phyloP scores from a whole-genome alignment of 2,329 filamentous ascomycete genomes.

The Calonectria fujianensis region DNA sequence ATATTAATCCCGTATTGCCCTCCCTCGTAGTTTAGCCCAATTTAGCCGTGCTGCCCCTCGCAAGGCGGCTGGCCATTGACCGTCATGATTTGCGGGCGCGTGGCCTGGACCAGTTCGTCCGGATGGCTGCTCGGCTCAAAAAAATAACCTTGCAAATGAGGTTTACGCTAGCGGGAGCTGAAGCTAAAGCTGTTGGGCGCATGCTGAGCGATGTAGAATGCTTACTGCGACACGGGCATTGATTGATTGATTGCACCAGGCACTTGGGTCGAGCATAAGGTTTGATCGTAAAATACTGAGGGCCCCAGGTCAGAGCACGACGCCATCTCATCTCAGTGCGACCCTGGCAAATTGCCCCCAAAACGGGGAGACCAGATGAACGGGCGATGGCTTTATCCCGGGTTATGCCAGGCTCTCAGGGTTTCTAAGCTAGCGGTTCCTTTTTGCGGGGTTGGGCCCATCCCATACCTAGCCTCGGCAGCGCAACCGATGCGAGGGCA shows the following conservation, averaged over 20 bases:
- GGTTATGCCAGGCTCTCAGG: neutral
- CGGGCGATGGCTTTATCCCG: neutral
- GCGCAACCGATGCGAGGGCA: neutral
- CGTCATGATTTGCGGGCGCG: constrained; percentile 2
- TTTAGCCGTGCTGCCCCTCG: neutral
- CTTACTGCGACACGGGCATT: neutral
- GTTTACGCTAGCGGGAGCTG: constrained; percentile 14
- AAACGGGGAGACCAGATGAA: neutral
- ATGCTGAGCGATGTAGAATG: neutral
- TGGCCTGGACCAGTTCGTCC: constrained; percentile 20
- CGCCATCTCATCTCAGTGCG: constrained; percentile 15
- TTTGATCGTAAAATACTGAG: neutral
- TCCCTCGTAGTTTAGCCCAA: neutral
- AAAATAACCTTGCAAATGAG: constrained; percentile 20
- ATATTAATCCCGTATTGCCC: constrained; percentile 5
- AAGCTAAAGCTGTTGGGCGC: neutral
- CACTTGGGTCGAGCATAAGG: constrained; percentile 9
- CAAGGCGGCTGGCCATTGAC: constrained; percentile 10
- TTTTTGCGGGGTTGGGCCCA: constrained; percentile 10
- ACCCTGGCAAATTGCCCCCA: neutral
- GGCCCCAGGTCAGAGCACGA: neutral
- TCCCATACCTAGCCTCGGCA: neutral
- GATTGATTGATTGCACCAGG: constrained; percentile 16
- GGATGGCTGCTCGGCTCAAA: neutral
- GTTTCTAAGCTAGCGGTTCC: no score